A percentile compares a stretch with the other conserved stretches of the same genome.
Conservation (phyloP, 179 eudicot species). For the Patellifolia procumbens region DNA sequence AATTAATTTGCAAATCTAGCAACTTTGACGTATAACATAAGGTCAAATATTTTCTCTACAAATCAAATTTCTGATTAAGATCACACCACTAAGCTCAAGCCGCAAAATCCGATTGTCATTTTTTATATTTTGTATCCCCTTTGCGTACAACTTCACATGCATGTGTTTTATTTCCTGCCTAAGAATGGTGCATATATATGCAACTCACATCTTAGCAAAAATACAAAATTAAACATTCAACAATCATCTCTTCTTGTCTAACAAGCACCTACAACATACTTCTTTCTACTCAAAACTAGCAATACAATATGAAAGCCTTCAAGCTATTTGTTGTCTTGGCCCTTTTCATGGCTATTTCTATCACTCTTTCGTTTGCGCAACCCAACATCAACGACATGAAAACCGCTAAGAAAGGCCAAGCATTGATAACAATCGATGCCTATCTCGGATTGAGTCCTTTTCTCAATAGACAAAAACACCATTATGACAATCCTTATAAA, state of each 20-base stretch:
- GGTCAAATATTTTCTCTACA: constrained; percentile 10
- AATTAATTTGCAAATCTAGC: too few species aligned
- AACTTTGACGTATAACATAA: background rate
- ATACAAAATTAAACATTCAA: background rate
- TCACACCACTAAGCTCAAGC: constrained; percentile 29
- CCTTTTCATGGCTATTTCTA: background rate
- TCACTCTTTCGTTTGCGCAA: constrained; percentile 7
- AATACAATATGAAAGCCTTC: constrained; percentile 18
- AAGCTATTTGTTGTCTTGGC: constrained; percentile 9
- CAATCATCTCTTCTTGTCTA: background rate
- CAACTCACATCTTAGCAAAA: constrained; percentile 3
- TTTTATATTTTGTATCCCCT: too few species aligned
- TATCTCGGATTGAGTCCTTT: constrained; percentile 28
- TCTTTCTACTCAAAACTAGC: background rate
- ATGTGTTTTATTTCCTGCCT: constrained; percentile 6
- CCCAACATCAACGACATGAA: background rate
- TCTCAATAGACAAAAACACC: constrained; percentile 20
- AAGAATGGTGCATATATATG: too few species aligned
- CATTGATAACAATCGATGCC: background rate
- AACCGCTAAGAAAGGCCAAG: background rate
- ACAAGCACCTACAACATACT: background rate
- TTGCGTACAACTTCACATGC: constrained; percentile 9
- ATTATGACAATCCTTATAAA: constrained; percentile 1
- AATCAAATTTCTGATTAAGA: constrained; percentile 32
- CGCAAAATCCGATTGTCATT: constrained; percentile 28